Evolutionary conservation across 2,329 filamentous ascomycete genomes (phyloP).

Genomic region (Aureobasidium sp.): DNA sequence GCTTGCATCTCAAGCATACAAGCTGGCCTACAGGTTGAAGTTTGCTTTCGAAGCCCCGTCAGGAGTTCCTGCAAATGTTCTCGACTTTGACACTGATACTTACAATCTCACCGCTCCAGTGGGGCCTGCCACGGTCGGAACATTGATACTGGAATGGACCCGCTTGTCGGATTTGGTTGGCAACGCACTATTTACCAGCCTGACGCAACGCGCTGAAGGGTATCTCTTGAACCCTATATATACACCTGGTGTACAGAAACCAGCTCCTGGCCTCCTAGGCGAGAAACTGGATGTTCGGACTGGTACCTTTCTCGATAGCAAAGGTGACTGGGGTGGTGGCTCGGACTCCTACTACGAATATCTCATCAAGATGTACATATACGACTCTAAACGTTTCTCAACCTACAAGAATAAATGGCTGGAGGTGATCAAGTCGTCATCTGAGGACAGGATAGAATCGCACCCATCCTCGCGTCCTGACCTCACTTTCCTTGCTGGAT

Average conservation of each 20-base stretch:
- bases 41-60: slow-evolving; percentile 71
- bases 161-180: slow-evolving; percentile 69
- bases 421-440: slow-evolving; percentile 66
- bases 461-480: slow-evolving; percentile 61
- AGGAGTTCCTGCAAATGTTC: slow-evolving; percentile 65
- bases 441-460: slow-evolving; percentile 57
- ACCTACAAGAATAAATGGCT: slow-evolving; percentile 67
- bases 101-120: slow-evolving; percentile 51
- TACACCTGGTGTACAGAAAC: slow-evolving; percentile 43
- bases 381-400: slow-evolving; percentile 59
- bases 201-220: slow-evolving; percentile 61
- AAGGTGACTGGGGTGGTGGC: slow-evolving; percentile 70
- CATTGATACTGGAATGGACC: slow-evolving; percentile 77
- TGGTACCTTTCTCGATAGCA: slow-evolving; percentile 59
- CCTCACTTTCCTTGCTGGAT: slow-evolving; percentile 63
- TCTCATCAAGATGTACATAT: slow-evolving; percentile 84
- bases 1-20: slow-evolving; percentile 60
- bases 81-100: slow-evolving; percentile 50
- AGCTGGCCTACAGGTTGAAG: slow-evolving; percentile 64
- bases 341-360: slow-evolving; percentile 84
- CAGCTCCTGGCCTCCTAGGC: slow-evolving; percentile 71
- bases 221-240: slow-evolving; percentile 58
- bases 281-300: slow-evolving; percentile 56
- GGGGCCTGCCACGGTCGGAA: slow-evolving; percentile 69
- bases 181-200: slow-evolving; percentile 56